Conservation (phyloP, 2,329 filamentous ascomycete genomes). For the Diplodia mutila region DNA sequence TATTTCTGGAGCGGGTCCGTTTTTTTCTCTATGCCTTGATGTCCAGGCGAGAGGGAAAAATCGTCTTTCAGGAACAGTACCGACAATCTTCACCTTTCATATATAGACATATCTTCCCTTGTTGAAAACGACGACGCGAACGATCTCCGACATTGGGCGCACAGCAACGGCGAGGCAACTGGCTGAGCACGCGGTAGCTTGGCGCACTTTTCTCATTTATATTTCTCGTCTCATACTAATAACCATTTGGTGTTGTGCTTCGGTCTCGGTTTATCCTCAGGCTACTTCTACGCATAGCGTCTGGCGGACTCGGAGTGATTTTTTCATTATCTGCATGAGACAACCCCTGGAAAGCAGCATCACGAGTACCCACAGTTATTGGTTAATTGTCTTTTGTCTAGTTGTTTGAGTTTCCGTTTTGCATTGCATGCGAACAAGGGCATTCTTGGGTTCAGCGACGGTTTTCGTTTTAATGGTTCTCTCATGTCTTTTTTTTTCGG, state of each 20-base stretch:
- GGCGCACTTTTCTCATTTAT: neutral
- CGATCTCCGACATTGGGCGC: neutral
- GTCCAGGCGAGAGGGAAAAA: neutral
- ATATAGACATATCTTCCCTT: neutral
- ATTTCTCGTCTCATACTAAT: slow-evolving; percentile 9
- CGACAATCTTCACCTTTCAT: neutral
- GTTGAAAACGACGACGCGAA: neutral
- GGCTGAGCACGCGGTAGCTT: neutral
- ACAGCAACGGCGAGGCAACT: neutral
- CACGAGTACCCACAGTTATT: slow-evolving; percentile 15
- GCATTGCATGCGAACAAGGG: slow-evolving; percentile 15
- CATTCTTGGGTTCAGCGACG: slow-evolving; percentile 15
- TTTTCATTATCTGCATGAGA: slow-evolving; percentile 20
- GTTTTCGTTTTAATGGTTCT: slow-evolving; percentile 1
- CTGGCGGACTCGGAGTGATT: slow-evolving; percentile 20
- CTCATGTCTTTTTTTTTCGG: neutral
- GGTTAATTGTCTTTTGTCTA: neutral
- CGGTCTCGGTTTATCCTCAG: slow-evolving; percentile 15
- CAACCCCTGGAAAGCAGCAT: slow-evolving; percentile 17
- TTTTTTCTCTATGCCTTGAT: neutral
- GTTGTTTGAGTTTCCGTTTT: neutral
- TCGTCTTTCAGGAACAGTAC: neutral
- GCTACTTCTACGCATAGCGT: slow-evolving; percentile 21
- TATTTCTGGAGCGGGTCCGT: neutral
- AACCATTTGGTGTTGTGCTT: neutral